Evolutionary conservation across 2,329 filamentous ascomycete genomes (phyloP), one percentile per base, ranked within the genome.

Genomic region (Penicillium aurantiogriseum): DNA sequence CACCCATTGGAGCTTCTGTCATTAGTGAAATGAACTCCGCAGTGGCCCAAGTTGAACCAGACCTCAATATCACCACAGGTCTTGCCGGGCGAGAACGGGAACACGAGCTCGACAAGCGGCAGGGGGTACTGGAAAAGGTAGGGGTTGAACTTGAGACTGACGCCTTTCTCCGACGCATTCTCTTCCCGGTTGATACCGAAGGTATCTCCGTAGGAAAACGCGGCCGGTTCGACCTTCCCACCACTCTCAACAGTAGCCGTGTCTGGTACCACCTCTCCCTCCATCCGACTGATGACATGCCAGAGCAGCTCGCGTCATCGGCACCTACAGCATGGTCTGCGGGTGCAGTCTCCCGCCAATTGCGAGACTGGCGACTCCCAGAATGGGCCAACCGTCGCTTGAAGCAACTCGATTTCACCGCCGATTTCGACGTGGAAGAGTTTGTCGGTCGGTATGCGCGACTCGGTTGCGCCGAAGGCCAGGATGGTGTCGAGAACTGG

Each of bases 371-470:
- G 93, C 86, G 94, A 68, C 80, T 99, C 17, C 89, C 94, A 0
- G 94, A 99, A 74, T 99, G 94, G 94, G 91, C 92, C 1, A 99
- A 97, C 71, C 87, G 93, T 55, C 86, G 94, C 49, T 95, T 92
- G 73, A 91, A 91, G 72, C 87, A 89, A 67, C 85, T 97, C 2
- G 94, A 99, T 71, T 99, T 96, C 74, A 99, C 94, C 0, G 91
- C 92, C 1, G 94, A 99, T 69, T 99, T 97, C 65, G 94, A 99
- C 68, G 80, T 92, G 5, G 91, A 96, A 17, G 94, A 99, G 72
- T 97, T 99, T 67, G 84, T 87, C 21, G 86, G 88, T 65, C 87
- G 94, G 44, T 99, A 97, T 71, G 81, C 86, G 5, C 80, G 85
- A 6, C 83, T 99, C 0, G 94, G 94, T 15, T 99, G 94, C 74